Conservation (phyloP, 2,329 filamentous ascomycete genomes). For the Colletotrichum shisoi region DNA sequence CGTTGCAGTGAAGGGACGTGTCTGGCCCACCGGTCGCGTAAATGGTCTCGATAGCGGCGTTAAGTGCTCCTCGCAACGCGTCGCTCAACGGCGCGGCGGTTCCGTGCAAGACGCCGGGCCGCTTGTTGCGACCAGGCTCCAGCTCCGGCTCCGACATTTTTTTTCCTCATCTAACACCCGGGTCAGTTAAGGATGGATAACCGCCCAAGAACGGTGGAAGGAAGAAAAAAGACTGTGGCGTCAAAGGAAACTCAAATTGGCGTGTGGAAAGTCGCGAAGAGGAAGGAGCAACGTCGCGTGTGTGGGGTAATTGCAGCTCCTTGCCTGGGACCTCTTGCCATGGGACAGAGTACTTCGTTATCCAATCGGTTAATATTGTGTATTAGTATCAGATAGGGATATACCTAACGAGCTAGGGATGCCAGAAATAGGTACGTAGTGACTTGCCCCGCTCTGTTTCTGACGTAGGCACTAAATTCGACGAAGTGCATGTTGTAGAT, state of each 20-base stretch:
- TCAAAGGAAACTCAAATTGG: not conserved
- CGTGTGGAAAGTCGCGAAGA: not conserved
- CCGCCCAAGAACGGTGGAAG: not conserved
- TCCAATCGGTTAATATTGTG: too few species aligned
- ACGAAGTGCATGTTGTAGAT: slow-evolving; percentile 8
- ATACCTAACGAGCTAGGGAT: too few species aligned
- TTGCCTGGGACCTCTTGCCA: not conserved
- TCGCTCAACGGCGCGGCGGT: slow-evolving; percentile 18
- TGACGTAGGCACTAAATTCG: slow-evolving; percentile 8
- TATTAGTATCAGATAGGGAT: too few species aligned
- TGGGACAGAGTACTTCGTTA: too few species aligned
- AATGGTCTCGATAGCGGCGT: slow-evolving; percentile 29
- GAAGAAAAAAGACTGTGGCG: not conserved
- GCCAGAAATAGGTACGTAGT: not conserved
- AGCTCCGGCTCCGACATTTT: slow-evolving; percentile 26
- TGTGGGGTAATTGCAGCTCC: not conserved
- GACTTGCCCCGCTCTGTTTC: slow-evolving; percentile 19
- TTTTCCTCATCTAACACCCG: slow-evolving; percentile 8
- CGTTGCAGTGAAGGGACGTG: slow-evolving; percentile 5
- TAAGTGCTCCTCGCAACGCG: slow-evolving; percentile 18
- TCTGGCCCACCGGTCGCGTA: slow-evolving; percentile 27
- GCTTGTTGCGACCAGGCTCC: not conserved
- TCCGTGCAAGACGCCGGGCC: slow-evolving; percentile 23
- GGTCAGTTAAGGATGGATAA: not conserved
- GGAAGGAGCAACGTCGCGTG: slow-evolving; percentile 2